Evolutionary conservation across 805 yeast genomes (phyloP), one percentile per base, ranked within the genome.

Genomic region (Cyberlindnera meyerae): DNA sequence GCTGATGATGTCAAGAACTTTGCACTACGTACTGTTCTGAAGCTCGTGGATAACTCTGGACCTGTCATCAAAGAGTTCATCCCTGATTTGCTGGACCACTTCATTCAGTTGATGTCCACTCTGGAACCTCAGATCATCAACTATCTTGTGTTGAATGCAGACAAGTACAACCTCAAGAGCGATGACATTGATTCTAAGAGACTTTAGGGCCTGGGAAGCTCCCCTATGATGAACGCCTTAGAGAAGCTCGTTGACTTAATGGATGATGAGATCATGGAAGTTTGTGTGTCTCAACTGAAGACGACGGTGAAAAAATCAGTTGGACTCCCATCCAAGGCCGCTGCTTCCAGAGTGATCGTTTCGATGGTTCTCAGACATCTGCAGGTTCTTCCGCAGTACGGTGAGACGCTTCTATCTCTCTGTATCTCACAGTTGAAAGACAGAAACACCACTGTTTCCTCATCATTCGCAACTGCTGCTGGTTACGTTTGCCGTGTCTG

Each of bases 41-140:
- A 79, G 40, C 62, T 90, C 7, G 75, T 88, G 30, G 77, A 77
- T 42, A 73, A 75, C 20, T 73, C 82, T 2, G 82, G 88, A 0
- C 47, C 60, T 4, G 66, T 81, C 0, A 66, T 82, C 18, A 75
- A 69, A 45, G 80, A 85, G 2, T 86, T 77, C 57, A 75, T 83
- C 25, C 81, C 93, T 0, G 65, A 65, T 5, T 67, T 93, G 33
- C 63, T 87, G 5, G 80, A 76, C 27, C 85, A 85, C 34, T 70
- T 93, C 51, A 66, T 83, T 5, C 60, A 71, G 6, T 63, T 87
- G 41, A 77, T 90, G 77, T 85, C 96, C 0, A 80, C 93, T 0
- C 67, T 90, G 28, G 98, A 93, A 52, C 97, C 97, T 0, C 96
- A 89, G 54, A 77, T 83, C 2, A 72, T 86, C 44, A 90, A 93